Base-by-base conservation (phyloP, 306 rosid species). In the Oxytropis ochrocephala region DNA sequence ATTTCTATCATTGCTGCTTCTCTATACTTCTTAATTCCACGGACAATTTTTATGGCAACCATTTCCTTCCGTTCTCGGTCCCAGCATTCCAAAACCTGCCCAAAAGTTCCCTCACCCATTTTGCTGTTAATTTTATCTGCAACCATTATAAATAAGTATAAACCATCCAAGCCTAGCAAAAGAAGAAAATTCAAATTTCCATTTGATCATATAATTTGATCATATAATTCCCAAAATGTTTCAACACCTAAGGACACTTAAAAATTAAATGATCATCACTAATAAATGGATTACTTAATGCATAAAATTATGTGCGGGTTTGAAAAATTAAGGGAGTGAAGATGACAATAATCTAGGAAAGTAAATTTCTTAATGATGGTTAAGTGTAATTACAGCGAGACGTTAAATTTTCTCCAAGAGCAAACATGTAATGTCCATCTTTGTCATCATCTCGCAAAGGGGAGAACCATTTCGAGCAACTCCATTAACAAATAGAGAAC, bases 61-160 rank as follows among this genome's bases (percentile, higher is more conserved):
- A 88, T 90, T 85, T 90, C 98, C 78, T 79, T 90, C 60, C 72
- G 80, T 41, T 94, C 98, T 60, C 95, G 77, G 80, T 94, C 98
- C 98, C 97, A 94, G 78, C 98, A 94, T 74, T 94, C 98, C 56
- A 94, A 76, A 48, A 94, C 98, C 82, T 90, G 99, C 30, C 99
- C 99, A 77, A 94, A 94, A 0, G 99, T 94, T 69, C 99, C 99
- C 79, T 94, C 99, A 24, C 99, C 99, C 99, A 94, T 91, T 84
- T 94, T 94, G 80, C 84, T 70, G 33, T 85, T 89, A 18, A 94
- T 94, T 81, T 81, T 91, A 78, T 90, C 99, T 94, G 89, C 72
- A 83, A 50, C 46, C 42, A 70, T 49, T 3, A 19, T 16, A 51
- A 2, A 58, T 1, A 49, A 49, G 27, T 49, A 64, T 51, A n/a